Percentiles rank a stretch among this genome's conserved stretches.
Evolutionary conservation across 1,284 basidiomycete genomes (phyloP).

Genomic region (Golubevia sp.): DNA sequence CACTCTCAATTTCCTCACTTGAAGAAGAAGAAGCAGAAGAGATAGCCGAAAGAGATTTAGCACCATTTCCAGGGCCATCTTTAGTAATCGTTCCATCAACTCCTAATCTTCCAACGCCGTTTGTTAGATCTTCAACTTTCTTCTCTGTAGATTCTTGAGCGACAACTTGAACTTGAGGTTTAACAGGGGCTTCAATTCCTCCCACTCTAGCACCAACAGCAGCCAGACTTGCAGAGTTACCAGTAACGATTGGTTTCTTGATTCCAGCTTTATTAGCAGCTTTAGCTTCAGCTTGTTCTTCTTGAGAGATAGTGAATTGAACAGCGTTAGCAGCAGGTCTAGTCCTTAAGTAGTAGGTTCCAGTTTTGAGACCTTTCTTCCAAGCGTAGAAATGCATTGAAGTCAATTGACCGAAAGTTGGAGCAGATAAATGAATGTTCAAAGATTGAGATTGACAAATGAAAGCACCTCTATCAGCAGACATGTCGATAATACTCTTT

Average conservation of each 20-base stretch:
- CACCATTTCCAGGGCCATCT: slow-evolving; percentile 36
- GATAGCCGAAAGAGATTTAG: slow-evolving; percentile 1
- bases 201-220: slow-evolving; percentile 5
- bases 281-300: slow-evolving; percentile 75
- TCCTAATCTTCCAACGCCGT: slow-evolving; percentile 37
- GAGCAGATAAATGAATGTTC: slow-evolving; percentile 90
- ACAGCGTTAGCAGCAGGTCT: slow-evolving; percentile 92
- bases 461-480: slow-evolving; percentile 96
- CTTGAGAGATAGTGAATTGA: slow-evolving; percentile 90
- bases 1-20: too few relatives aligned
- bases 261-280: slow-evolving; percentile 63
- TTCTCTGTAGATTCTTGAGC: not conserved
- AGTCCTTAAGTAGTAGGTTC: slow-evolving; percentile 81
- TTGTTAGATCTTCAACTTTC: not conserved
- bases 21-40: slow-evolving; percentile 3
- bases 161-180: slow-evolving; percentile 8
- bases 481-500: slow-evolving; percentile 96
- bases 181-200: slow-evolving; percentile 14
- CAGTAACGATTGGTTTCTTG: slow-evolving; percentile 12
- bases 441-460: slow-evolving; percentile 85
- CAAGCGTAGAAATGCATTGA: slow-evolving; percentile 99
- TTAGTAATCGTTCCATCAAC: slow-evolving; percentile 49
- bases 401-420: slow-evolving; percentile 83
- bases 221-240: not conserved
- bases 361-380: slow-evolving; percentile 99